These are phyloP conservation scores for Blastocystis sp. DNA, from an alignment of 352 stramenopile species.

Conservation along the genomic window DNA sequence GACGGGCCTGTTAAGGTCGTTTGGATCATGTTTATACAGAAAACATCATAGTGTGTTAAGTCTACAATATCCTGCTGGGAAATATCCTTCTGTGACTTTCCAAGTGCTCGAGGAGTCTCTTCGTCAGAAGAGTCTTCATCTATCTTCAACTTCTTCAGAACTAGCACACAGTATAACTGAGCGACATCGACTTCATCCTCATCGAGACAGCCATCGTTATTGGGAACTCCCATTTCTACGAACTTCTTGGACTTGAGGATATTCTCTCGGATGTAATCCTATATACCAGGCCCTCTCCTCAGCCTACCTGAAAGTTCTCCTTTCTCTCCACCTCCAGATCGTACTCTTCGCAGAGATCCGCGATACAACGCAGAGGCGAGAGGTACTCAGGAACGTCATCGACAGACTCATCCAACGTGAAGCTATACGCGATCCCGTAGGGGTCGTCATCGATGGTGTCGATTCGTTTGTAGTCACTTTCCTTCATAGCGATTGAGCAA, in stretches of 20 bases:
- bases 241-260: neutral
- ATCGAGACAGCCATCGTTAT: neutral
- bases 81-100: slow-evolving; percentile 2
- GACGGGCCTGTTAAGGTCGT: neutral
- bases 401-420: slow-evolving; percentile 18
- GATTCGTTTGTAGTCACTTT: neutral
- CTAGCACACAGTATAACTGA: slow-evolving; percentile 29
- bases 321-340: neutral
- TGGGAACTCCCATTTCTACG: neutral
- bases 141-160: neutral
- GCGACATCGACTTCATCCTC: slow-evolving; percentile 13
- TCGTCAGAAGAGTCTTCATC: neutral
- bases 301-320: neutral
- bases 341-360: neutral
- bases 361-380: neutral
- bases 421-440: neutral
- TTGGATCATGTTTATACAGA: neutral
- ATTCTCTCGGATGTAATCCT: slow-evolving; percentile 44
- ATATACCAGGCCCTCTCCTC: neutral
- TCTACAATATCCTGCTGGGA: slow-evolving; percentile 35
- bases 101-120: neutral
- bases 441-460: neutral
- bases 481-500: neutral
- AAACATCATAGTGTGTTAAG: neutral
- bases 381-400: slow-evolving; percentile 18